A percentile compares a stretch with the other conserved stretches of the same genome.
Conservation (phyloP, 2,329 filamentous ascomycete species). For the Phaeoacremonium minimum region DNA sequence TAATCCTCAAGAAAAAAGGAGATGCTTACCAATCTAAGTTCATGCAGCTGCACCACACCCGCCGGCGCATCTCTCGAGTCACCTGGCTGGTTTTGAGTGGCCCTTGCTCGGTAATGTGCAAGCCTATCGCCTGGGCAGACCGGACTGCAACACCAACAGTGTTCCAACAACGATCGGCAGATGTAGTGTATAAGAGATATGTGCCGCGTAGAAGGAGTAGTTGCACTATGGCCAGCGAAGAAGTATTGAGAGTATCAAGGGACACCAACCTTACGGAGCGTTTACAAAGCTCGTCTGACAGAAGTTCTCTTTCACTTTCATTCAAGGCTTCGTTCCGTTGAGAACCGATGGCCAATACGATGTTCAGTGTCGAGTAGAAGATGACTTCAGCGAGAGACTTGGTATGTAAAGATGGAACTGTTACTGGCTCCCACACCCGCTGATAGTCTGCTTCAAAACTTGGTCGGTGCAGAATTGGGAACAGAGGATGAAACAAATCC, state of each 20-base stretch:
- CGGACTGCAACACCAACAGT: slow-evolving; percentile 21
- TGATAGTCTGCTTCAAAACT: slow-evolving; percentile 8
- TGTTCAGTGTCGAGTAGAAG: slow-evolving; percentile 20
- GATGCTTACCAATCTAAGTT: slow-evolving; percentile 18
- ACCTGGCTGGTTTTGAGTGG: slow-evolving; percentile 12
- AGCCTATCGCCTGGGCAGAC: slow-evolving; percentile 19
- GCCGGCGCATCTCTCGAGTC: slow-evolving; percentile 19
- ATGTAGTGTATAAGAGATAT: slow-evolving; percentile 21
- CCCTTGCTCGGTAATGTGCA: slow-evolving; percentile 12
- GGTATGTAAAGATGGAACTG: neutral
- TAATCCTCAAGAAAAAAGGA: neutral
- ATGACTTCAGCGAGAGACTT: slow-evolving; percentile 8
- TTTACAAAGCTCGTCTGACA: slow-evolving; percentile 19
- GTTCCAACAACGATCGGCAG: slow-evolving; percentile 24
- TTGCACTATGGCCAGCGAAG: slow-evolving; percentile 20
- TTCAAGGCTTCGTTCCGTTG: slow-evolving; percentile 12
- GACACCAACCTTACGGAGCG: slow-evolving; percentile 18
- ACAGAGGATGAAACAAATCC: slow-evolving; percentile 10
- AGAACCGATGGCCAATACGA: slow-evolving; percentile 22
- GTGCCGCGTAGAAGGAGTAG: slow-evolving; percentile 19
- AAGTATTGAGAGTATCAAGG: slow-evolving; percentile 18
- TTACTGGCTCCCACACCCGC: slow-evolving; percentile 5
- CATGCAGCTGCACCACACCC: slow-evolving; percentile 23
- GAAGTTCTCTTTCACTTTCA: neutral
- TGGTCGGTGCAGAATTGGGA: slow-evolving; percentile 12